Base-by-base conservation (phyloP, 306 rosid genomes). In the Vigna angularis region DNA sequence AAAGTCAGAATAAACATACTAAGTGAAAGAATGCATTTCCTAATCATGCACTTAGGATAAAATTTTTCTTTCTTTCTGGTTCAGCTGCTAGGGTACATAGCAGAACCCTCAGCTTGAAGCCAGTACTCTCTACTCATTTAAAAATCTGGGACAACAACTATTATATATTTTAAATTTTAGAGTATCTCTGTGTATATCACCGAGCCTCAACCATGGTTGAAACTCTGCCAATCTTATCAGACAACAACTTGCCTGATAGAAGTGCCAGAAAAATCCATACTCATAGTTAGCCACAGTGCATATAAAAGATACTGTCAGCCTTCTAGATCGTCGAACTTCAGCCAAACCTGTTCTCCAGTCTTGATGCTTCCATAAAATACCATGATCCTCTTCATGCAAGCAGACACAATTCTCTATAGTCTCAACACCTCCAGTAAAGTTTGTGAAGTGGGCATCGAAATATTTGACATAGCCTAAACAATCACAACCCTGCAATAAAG, bases 321-420 rank as follows among this genome's bases (percentile, higher is more conserved):
- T 86, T 82, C 94, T 82, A 6, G 94, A 88, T 50, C 90, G 82
- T 44, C 94, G 86, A 76, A 90, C 94, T 82, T 90, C 94, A 28
- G 92, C 92, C 66, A 88, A 78, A 57, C 94, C 88, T 59, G 92
- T 79, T 81, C 92, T 88, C 94, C 94, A 90, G 83, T 90, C 94
- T 82, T 90, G 94, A 83, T 90, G 94, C 75, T 90, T 90, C 94
- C 94, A 90, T 66, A 90, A 70, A 36, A 88, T 88, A 66, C 94
- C 94, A 52, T 90, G 94, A 67, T 90, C 92, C 79, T 90, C 94
- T 86, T 90, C 94, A 45, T 90, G 94, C 87, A 90, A 70, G 84
- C 94, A 90, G 66, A 88, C 92, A 88, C 92, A 90, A 68, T 90
- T 90, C 84, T 90, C 94, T 71, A 66, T 86, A 50, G 92, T 90